Evolutionary conservation across 164 flowering plant species (phyloP), one percentile per base, ranked within the genome.

Genomic region (Vitis rotundifolia): DNA sequence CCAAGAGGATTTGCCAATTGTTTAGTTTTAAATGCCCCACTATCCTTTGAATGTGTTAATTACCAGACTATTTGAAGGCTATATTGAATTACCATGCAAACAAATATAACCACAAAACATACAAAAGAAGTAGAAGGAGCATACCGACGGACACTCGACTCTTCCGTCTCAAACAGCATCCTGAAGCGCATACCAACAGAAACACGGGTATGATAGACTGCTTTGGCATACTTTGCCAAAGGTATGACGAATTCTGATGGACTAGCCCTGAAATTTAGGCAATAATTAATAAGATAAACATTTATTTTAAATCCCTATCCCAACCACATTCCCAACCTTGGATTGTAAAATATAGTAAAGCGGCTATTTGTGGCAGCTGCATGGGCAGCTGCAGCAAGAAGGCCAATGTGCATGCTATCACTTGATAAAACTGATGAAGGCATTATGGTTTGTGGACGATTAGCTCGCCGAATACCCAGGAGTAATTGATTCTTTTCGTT

Each of bases 321-420:
- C 12, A 59, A 58, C 28, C 12, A 55, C 13, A 53, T 29, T 44
- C 52, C 16, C 1, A 8, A 86, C 89, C 89, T 86, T 57, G 89
- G 88, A 68, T 86, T 86, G 52, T 70, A 86, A 59, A 86, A 86
- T 52, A 86, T 68, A 8, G 85, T 81, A 67, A 86, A 86, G 48
- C 84, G 83, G 64, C 90, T 86, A 71, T 84, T 79, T 2, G 84
- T 86, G 1, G 86, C 79, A 63, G 86, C 83, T 16, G 89, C 89
- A 81, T 86, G 88, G 62, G 90, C 88, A n/a, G 90, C 90, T 16
- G 90, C 90, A 37, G 88, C 90, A 63, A 86, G 86, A 59, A 86
- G 81, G 5, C 90, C 90, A 31, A 87, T 76, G 69, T 83, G 88
- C 88, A 85, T 85, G 69, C 88, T 85, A 61, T 87, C 88, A 71